A percentile compares a stretch with the other conserved stretches of the same genome.
These are phyloP conservation scores for Boletus vermiculosoides DNA, from an alignment of 768 basidiomycete genomes.

Conservation along the genomic window DNA sequence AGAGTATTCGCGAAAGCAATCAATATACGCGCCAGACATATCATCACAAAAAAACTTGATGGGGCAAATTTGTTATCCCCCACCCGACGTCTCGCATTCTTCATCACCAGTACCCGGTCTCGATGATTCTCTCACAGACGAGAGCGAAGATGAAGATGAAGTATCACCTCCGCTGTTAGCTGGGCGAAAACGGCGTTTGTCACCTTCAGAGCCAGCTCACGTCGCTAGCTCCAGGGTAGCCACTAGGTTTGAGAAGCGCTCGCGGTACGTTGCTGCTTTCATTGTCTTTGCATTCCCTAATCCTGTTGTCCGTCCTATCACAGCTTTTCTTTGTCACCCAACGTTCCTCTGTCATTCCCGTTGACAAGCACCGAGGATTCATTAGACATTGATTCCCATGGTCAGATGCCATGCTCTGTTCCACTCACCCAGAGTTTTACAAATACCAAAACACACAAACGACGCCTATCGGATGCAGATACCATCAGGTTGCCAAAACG, in stretches of 20 bases:
- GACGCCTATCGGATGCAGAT: constrained; percentile 37
- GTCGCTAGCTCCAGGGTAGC: background rate
- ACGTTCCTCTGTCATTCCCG: background rate
- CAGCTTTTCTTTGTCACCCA: background rate
- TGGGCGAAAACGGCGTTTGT: constrained; percentile 17
- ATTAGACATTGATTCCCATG: background rate
- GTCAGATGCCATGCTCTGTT: background rate
- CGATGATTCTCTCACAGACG: constrained; percentile 4
- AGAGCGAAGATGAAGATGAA: constrained; percentile 12
- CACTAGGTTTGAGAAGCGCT: constrained; percentile 3
- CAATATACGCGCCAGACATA: background rate
- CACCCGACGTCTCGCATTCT: background rate
- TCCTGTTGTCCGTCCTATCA: background rate
- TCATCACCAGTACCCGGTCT: constrained; percentile 9
- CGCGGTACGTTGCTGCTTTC: constrained; percentile 2
- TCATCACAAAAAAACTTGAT: background rate
- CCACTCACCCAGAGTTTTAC: background rate
- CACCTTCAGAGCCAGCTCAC: background rate
- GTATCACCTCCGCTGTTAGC: constrained; percentile 6
- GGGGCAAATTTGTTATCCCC: background rate
- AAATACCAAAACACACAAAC: constrained; percentile 25
- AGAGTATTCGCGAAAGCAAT: background rate
- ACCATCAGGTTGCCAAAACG: constrained; percentile 23
- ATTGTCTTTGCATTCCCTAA: background rate
- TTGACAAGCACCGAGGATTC: background rate